A percentile compares a stretch with the other conserved stretches of the same genome.
Evolutionary conservation across 495 filamentous ascomycete genomes (phyloP).

Genomic region (Clohesyomyces aquaticus): DNA sequence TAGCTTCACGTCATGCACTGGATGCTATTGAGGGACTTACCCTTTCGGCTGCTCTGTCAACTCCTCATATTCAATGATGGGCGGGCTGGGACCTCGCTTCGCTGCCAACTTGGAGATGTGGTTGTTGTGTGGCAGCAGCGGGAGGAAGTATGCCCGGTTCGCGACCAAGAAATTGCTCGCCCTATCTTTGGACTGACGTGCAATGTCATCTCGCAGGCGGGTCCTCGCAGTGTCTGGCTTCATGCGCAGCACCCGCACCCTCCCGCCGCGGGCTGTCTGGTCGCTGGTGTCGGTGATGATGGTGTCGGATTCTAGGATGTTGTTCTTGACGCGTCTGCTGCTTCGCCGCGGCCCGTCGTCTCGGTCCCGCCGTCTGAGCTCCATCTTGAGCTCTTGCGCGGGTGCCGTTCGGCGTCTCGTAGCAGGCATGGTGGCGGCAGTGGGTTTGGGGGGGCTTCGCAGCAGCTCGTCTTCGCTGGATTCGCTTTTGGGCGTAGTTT

Average conservation of each 20-base stretch:
- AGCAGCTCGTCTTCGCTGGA: conserved; percentile 18
- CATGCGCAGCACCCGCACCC: background rate
- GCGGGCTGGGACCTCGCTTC: conserved; percentile 5
- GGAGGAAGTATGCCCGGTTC: conserved; percentile 57
- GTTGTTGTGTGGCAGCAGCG: conserved; percentile 58
- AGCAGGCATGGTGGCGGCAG: background rate
- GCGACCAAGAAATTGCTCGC: conserved; percentile 57
- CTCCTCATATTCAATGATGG: conserved; percentile 51
- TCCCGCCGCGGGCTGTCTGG: conserved; percentile 1
- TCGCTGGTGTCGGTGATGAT: background rate
- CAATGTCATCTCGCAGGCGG: conserved; percentile 54
- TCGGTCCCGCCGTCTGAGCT: conserved; percentile 5
- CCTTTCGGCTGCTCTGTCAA: conserved; percentile 56
- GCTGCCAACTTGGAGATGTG: conserved; percentile 54
- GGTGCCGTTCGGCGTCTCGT: background rate
- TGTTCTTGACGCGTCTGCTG: background rate
- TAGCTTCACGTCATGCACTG: conserved; percentile 36
- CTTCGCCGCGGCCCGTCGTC: conserved; percentile 16
- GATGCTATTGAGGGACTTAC: background rate
- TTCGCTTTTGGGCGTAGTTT: too few species aligned
- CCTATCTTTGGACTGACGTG: conserved; percentile 51
- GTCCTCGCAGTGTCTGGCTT: conserved; percentile 46
- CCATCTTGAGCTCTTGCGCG: conserved; percentile 24
- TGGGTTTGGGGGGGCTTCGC: background rate
- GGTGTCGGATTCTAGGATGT: conserved; percentile 29